Evolutionary conservation across 768 basidiomycete species (phyloP).

Genomic region (Psilocybe azurescens): DNA sequence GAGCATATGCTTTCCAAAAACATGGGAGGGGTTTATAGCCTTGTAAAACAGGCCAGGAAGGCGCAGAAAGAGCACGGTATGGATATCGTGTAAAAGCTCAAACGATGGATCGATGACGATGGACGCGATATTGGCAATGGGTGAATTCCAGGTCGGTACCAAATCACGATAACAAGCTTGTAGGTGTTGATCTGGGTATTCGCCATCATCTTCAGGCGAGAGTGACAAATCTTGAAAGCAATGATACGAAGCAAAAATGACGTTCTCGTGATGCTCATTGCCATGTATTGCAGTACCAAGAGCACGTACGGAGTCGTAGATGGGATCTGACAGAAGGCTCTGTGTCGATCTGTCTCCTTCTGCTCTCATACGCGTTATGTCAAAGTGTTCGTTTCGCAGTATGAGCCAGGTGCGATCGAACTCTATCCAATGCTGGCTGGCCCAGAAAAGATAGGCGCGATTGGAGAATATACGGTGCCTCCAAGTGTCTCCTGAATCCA

Average conservation of each 20-base stretch:
- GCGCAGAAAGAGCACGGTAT: constrained; percentile 18
- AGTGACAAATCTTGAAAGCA: constrained; percentile 22
- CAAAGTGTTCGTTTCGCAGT: constrained; percentile 23
- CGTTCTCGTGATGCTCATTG: constrained; percentile 14
- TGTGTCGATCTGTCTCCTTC: constrained; percentile 4
- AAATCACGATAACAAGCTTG: constrained; percentile 23
- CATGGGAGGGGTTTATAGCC: constrained; percentile 20
- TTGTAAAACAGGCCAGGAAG: constrained; percentile 22
- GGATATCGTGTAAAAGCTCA: constrained; percentile 19
- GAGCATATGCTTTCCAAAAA: constrained; percentile 20
- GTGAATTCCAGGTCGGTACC: constrained; percentile 22
- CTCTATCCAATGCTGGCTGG: constrained; percentile 12
- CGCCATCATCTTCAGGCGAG: constrained; percentile 14
- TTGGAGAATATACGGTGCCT: constrained; percentile 20
- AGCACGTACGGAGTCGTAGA: constrained; percentile 16
- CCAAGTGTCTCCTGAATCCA: constrained; percentile 9
- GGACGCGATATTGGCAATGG: constrained; percentile 21
- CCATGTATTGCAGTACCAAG: constrained; percentile 2
- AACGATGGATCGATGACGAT: constrained; percentile 13
- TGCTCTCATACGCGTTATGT: constrained; percentile 15
- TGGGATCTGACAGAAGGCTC: constrained; percentile 13
- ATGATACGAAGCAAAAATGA: constrained; percentile 18
- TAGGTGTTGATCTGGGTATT: constrained; percentile 16
- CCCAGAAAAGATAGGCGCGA: constrained; percentile 20
- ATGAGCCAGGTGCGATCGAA: constrained; percentile 24